Base-by-base conservation (phyloP, 306 rosid species). In the Castanea sativa region DNA sequence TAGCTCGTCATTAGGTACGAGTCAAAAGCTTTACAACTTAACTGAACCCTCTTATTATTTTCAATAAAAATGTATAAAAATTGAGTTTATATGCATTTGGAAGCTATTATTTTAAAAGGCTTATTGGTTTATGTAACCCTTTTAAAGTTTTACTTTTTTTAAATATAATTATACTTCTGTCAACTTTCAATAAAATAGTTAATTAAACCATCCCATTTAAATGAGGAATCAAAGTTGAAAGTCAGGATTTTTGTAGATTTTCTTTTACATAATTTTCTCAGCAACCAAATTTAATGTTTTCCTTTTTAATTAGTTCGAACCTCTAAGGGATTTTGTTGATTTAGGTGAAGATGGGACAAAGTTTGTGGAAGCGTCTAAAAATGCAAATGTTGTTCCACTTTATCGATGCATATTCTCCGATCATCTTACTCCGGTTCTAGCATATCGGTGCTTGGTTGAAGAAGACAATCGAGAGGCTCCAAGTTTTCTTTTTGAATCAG, bases 401-500 rank as follows among this genome's bases (percentile, higher is more conserved):
- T 78, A 70, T 73, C 85, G 73, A 29, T 88, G 94, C 83, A 84
- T 94, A 55, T 94, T 94, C 85, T 83, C 92, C 11, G 97, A 94
- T 68, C 94, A 92, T 29, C 96, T 94, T 25, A 92, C 93, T 19
- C 97, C 98, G 11, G 76, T 94, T 49, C 86, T 92, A 38, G 97
- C 94, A 11, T 92, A 94, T 55, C 92, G 96, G 20, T 67, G 85
- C 71, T 78, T 94, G 76, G 94, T 92, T 58, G 85, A 85, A 29
- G 93, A 92, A 70, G 93, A 89, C 68, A 93, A 94, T 67, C 29
- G 87, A 45, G 94, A 92, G 13, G 84, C 98, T 84, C 97, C 96
- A 1, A 94, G 98, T 80, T 94, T 94, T 88, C 92, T 94, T 1
- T 90, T 90, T 55, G 98, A 94, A 78, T 87, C 97, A 3, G 96